Percentiles rank a stretch among this genome's conserved stretches.
Conservation (phyloP, 331 rosid genomes). For the Saraca asoca region DNA sequence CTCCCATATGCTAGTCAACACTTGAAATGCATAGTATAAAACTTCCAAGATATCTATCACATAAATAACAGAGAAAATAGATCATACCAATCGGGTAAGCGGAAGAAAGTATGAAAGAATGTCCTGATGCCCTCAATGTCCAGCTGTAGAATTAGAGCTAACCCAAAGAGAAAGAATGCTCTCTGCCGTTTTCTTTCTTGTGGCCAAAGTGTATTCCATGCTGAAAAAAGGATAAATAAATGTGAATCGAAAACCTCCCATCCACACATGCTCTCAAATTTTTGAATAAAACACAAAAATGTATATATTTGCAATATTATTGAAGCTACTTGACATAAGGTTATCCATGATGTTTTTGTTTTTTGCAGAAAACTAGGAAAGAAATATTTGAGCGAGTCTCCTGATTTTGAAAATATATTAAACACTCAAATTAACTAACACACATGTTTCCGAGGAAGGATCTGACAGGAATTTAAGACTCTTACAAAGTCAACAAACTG, state of each 20-base stretch:
- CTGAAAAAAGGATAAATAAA: constrained; percentile 49
- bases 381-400: not conserved
- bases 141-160: constrained; percentile 78
- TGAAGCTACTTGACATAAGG: no score
- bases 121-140: constrained; percentile 85
- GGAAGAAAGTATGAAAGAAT: constrained; percentile 90
- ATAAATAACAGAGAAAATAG: constrained; percentile 33
- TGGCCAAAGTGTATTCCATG: constrained; percentile 96
- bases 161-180: constrained; percentile 94
- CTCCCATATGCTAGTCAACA: constrained; percentile 12
- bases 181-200: constrained; percentile 96
- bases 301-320: no score
- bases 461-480: not conserved
- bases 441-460: not conserved
- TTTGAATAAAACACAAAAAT: no score
- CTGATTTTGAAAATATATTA: not conserved
- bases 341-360: no score
- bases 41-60: constrained; percentile 27
- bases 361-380: not conserved
- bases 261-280: constrained; percentile 9
- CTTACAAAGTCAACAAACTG: not conserved
- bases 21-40: constrained; percentile 15
- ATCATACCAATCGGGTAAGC: constrained; percentile 78
- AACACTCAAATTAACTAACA: not conserved
- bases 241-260: not conserved